Evolutionary conservation across 371 early-diverging fungal genomes (phyloP).

Genomic region (Vairimorpha ceranae): DNA sequence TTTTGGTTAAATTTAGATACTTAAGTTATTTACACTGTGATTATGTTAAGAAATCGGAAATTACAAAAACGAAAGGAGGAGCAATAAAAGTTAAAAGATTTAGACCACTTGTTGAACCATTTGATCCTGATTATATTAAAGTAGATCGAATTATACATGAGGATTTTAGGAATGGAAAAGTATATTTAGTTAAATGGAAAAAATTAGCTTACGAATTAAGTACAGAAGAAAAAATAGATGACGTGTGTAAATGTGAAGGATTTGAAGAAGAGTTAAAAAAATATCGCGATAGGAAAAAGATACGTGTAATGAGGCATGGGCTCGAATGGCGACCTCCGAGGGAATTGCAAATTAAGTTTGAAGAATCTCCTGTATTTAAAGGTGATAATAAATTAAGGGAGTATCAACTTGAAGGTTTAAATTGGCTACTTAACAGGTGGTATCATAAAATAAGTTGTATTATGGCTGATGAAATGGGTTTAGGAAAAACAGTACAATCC

Average conservation of each 20-base stretch:
- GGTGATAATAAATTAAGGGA: slow-evolving; percentile 68
- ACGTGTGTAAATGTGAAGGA: slow-evolving; percentile 64
- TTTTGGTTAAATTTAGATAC: slow-evolving; percentile 59
- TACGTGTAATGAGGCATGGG: slow-evolving; percentile 37
- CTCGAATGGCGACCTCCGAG: slow-evolving; percentile 60
- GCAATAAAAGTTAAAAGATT: slow-evolving; percentile 68
- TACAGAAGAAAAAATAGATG: slow-evolving; percentile 75
- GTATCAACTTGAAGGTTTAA: slow-evolving; percentile 87
- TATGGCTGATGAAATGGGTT: slow-evolving; percentile 96
- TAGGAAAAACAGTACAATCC: slow-evolving; percentile 94
- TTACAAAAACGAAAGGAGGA: slow-evolving; percentile 69
- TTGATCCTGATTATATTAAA: slow-evolving; percentile 57
- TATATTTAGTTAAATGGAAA: slow-evolving; percentile 79
- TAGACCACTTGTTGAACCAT: slow-evolving; percentile 27
- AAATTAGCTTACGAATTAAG: slow-evolving; percentile 73
- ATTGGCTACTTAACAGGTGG: slow-evolving; percentile 98
- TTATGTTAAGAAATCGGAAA: slow-evolving; percentile 68
- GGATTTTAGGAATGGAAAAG: slow-evolving; percentile 47
- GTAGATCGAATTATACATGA: slow-evolving; percentile 61
- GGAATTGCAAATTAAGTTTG: slow-evolving; percentile 50
- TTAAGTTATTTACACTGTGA: slow-evolving; percentile 70
- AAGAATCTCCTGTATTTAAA: slow-evolving; percentile 48
- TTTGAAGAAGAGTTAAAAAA: slow-evolving; percentile 63
- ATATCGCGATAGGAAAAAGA: slow-evolving; percentile 50
- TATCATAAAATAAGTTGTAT: slow-evolving; percentile 87